Evolutionary conservation across 148 eudicot species (phyloP), one percentile per base, ranked within the genome.

Genomic region (Rhododendron mucronatum): DNA sequence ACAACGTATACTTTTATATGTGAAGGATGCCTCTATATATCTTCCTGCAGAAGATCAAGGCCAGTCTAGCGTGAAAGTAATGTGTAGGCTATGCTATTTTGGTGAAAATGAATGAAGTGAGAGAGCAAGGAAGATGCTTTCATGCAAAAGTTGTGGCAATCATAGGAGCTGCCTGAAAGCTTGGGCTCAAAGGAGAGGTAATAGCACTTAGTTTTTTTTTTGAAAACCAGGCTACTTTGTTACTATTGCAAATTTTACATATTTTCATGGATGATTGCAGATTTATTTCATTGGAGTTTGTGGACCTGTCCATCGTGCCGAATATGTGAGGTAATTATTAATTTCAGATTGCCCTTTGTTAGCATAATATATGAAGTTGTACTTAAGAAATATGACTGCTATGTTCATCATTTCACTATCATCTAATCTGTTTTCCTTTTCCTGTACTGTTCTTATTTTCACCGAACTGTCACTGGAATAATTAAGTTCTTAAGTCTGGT

Each of bases 251-350:
- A 39, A 41, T 26, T 87, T 83, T 80, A 26, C 41, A 2, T 50
- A 20, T 82, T 87, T 74, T 85, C 67, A 15, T 86, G 65, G 13
- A 53, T 88, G 75, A 47, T 83, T 88, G 87, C 94, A 95, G 99
- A 96, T 93, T 88, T 97, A 86, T 97, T 97, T 91, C 99, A 95
- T 82, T 97, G 99, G 99, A 97, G 99, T 86, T 95, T 95, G 69
- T 97, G 98, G 99, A 83, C 95, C 57, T 97, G 99, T 85, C 98
- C 99, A 75, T 95, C 98, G 48, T 95, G 99, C 92, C 95, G 98
- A 61, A 84, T 88, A 81, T 97, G 99, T 83, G 98, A 97, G 98
- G 99, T 97, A 90, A 84, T 69, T 47, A 78, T 18, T 81, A 35
- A 61, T 16, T 74, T 35, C 44, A 35, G 41, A 14, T 74, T 35